A percentile compares a stretch with the other conserved stretches of the same genome.
phyloP scores from a whole-genome alignment of 208 protist species.

The Leishmania martiniquensis region DNA sequence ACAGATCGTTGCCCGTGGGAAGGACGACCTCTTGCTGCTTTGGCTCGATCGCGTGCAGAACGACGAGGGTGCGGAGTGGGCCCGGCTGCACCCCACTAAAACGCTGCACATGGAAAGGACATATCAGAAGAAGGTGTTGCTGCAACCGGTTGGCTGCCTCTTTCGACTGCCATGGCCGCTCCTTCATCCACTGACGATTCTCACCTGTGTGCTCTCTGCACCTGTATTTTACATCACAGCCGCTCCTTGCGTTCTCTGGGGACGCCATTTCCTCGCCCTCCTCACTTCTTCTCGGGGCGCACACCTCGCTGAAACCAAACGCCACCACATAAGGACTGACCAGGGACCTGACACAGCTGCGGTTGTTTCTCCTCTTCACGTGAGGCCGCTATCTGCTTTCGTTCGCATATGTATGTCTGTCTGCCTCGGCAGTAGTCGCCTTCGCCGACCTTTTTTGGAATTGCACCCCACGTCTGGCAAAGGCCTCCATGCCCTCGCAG shows the following conservation, averaged over 20 bases:
- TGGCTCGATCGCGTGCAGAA: not conserved
- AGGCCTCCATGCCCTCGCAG: constrained; percentile 12
- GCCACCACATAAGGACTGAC: not conserved
- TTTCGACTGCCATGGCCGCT: not conserved
- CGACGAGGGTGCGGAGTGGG: not conserved
- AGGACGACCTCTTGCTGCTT: not conserved
- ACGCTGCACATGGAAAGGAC: not conserved
- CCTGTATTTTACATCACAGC: too few relatives aligned
- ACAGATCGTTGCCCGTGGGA: not conserved
- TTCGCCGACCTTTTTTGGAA: not conserved
- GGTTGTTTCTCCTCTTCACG: not conserved
- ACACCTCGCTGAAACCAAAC: not conserved
- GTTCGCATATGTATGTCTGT: not conserved
- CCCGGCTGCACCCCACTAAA: not conserved
- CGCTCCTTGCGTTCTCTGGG: too few relatives aligned
- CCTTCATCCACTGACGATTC: too few relatives aligned
- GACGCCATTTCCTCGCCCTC: too few relatives aligned
- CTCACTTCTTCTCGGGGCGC: not conserved
- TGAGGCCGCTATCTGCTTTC: not conserved
- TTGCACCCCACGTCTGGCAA: not conserved
- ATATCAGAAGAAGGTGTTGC: not conserved
- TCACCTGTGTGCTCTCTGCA: not conserved
- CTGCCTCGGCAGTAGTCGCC: not conserved
- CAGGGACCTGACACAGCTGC: constrained; percentile 1
- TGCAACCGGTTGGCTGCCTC: not conserved